These are phyloP conservation scores for Aureobasidium melanogenum DNA, from an alignment of 2,329 filamentous ascomycete genomes.

Conservation along the genomic window DNA sequence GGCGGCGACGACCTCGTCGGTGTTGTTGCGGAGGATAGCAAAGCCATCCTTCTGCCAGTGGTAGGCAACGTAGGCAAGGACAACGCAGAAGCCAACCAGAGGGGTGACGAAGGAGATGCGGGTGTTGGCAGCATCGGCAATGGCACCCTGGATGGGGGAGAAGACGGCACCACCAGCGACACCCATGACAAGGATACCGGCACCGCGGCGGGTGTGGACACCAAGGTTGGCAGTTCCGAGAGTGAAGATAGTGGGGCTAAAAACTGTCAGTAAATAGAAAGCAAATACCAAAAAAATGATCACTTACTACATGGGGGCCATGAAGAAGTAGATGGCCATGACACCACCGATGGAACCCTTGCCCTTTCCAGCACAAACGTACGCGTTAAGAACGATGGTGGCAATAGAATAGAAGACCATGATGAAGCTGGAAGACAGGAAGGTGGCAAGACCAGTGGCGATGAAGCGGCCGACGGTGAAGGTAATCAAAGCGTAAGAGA, in stretches of 20 bases:
- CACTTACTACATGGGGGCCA: constrained; percentile 25
- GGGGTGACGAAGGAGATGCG: constrained; percentile 38
- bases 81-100: constrained; percentile 35
- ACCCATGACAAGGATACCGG: constrained; percentile 34
- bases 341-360: constrained; percentile 25
- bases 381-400: constrained; percentile 28
- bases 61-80: constrained; percentile 26
- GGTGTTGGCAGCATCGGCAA: constrained; percentile 32
- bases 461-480: constrained; percentile 34
- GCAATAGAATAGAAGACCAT: constrained; percentile 25
- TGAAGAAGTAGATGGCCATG: constrained; percentile 31
- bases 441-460: constrained; percentile 25
- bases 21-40: constrained; percentile 25
- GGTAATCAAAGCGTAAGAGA: constrained; percentile 30
- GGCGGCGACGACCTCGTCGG: constrained; percentile 21
- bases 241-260: constrained; percentile 28
- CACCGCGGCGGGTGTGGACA: constrained; percentile 30
- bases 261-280: too few species aligned
- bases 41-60: constrained; percentile 27
- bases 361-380: constrained; percentile 25
- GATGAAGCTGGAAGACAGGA: constrained; percentile 30
- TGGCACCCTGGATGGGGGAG: constrained; percentile 29
- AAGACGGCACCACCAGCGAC: constrained; percentile 29
- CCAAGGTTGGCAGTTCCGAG: constrained; percentile 32
- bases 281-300: too few species aligned